phyloP scores from a whole-genome alignment of 2,329 filamentous ascomycete species.

The Diaporthe sp. region DNA sequence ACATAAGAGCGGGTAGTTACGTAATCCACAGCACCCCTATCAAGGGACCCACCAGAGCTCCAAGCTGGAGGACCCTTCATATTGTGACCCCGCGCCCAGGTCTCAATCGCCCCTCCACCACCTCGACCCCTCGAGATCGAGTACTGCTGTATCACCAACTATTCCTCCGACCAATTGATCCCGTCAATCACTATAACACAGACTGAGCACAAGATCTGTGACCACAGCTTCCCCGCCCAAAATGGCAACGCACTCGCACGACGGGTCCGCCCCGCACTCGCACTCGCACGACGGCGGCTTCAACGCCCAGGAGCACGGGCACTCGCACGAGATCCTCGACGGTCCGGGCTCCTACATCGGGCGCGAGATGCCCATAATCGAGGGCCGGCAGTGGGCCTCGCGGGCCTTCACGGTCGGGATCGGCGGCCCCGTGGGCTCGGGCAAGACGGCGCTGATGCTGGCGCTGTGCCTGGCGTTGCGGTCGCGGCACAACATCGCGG shows the following conservation, averaged over 20 bases:
- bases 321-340: conserved; percentile 95
- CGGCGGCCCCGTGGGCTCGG: conserved; percentile 97
- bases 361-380: conserved; percentile 93
- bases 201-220: neutral
- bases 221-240: neutral
- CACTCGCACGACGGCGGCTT: conserved; percentile 64
- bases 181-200: neutral
- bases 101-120: neutral
- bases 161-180: neutral
- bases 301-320: conserved; percentile 83
- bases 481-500: conserved; percentile 86
- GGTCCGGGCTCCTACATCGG: conserved; percentile 91
- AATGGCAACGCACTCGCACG: conserved; percentile 66
- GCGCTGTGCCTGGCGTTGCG: conserved; percentile 90
- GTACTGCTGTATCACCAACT: neutral
- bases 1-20: neutral
- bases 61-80: conserved; percentile 22
- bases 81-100: neutral
- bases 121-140: neutral
- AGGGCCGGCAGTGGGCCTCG: conserved; percentile 89
- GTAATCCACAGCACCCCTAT: neutral
- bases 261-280: conserved; percentile 61
- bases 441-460: conserved; percentile 97
- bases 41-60: conserved; percentile 24
- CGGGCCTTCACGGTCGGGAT: conserved; percentile 98